phyloP scores from a whole-genome alignment of 257 asterid genomes.

The Ajuga chamaepitys region DNA sequence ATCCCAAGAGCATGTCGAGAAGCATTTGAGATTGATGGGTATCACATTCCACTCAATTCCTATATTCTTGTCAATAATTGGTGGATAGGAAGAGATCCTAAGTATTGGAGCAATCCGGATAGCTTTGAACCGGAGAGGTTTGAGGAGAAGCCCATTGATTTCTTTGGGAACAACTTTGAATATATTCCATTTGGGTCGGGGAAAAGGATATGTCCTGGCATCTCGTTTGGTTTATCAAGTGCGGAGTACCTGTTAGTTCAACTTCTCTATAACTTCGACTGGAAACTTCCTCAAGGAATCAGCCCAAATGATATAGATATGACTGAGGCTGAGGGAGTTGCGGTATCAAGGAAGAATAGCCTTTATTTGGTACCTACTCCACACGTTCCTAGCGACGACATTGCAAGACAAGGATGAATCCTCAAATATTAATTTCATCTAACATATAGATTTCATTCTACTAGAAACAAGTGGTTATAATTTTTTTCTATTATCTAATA shows the following conservation, averaged over 20 bases:
- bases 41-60: neutral
- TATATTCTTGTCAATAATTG: neutral
- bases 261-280: neutral
- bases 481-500: no score
- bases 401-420: no score
- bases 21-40: neutral
- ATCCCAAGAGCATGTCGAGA: neutral
- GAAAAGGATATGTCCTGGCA: slow-evolving; percentile 13
- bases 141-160: neutral
- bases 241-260: neutral
- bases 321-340: neutral
- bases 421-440: no score
- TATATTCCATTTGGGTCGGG: slow-evolving; percentile 10
- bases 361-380: neutral
- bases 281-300: slow-evolving; percentile 4
- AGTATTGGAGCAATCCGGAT: slow-evolving; percentile 2
- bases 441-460: no score
- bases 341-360: neutral
- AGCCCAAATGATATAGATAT: neutral
- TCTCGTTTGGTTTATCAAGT: neutral
- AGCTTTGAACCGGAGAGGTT: slow-evolving; percentile 13
- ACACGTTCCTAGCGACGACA: no score
- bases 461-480: no score
- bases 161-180: slow-evolving; percentile 3
- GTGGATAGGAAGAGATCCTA: slow-evolving; percentile 10